Conservation (phyloP, 441 rosid species). For the Oxalis stricta region DNA sequence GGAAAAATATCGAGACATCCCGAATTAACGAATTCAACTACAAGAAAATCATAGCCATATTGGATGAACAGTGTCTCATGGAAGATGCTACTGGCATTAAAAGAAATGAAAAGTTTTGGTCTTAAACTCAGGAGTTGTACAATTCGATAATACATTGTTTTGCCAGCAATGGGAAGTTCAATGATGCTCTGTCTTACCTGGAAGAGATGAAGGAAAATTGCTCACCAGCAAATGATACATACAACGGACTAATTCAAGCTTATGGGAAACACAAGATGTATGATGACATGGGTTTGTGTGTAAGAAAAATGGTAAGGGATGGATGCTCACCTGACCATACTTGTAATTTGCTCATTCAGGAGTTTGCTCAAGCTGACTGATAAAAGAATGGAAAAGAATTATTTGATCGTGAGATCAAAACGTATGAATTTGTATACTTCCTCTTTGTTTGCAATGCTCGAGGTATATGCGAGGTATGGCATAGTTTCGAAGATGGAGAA, state of each 20-base stretch:
- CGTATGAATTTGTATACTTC: conserved; percentile 36
- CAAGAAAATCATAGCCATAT: conserved; percentile 37
- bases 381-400: conserved; percentile 42
- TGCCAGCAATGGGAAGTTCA: conserved; percentile 33
- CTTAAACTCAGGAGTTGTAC: conserved; percentile 31
- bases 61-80: conserved; percentile 31
- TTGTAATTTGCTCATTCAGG: conserved; percentile 48
- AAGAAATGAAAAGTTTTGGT: conserved; percentile 29
- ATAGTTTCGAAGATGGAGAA: conserved; percentile 51
- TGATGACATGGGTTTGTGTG: conserved; percentile 47
- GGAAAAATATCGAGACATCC: conserved; percentile 37
- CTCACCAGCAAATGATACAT: conserved; percentile 30
- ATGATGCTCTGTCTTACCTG: conserved; percentile 33
- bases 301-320: conserved; percentile 46
- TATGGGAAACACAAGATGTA: conserved; percentile 49
- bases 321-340: conserved; percentile 48
- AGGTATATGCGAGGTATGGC: conserved; percentile 48
- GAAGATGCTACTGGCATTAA: conserved; percentile 40
- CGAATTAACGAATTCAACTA: conserved; percentile 37
- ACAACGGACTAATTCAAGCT: conserved; percentile 48
- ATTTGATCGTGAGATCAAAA: conserved; percentile 28
- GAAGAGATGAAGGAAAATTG: conserved; percentile 33
- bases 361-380: conserved; percentile 49
- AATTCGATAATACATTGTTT: conserved; percentile 44
- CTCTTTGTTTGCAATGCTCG: conserved; percentile 45